Evolutionary conservation across 129 eudicot species (phyloP).

Genomic region (Pulicaria dysenterica): DNA sequence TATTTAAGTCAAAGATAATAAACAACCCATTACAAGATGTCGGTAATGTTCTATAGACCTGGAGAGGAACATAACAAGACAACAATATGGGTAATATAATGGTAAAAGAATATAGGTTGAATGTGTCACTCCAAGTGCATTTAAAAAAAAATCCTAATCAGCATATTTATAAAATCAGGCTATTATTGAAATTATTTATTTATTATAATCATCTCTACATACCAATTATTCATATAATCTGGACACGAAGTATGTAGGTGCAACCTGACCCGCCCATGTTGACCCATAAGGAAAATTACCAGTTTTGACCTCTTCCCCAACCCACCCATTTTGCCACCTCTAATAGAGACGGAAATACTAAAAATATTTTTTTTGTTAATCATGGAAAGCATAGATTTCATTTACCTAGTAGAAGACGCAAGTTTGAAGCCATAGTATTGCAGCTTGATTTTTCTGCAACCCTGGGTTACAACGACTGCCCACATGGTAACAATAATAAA

Average conservation of each 20-base stretch:
- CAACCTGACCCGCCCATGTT: too few species aligned
- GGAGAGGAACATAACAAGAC: neutral
- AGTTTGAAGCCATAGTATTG: slow-evolving; percentile 97
- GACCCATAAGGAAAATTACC: too few species aligned
- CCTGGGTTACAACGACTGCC: slow-evolving; percentile 94
- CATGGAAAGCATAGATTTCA: neutral
- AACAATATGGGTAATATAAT: neutral
- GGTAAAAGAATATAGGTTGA: neutral
- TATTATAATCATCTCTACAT: neutral
- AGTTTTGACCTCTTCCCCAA: too few species aligned
- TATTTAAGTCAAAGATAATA: neutral
- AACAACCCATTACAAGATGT: neutral
- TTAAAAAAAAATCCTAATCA: neutral
- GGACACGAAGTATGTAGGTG: too few species aligned
- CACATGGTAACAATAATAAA: slow-evolving; percentile 83
- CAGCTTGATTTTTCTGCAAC: slow-evolving; percentile 92
- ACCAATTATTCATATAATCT: neutral
- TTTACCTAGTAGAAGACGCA: slow-evolving; percentile 90
- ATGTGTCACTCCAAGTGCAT: neutral
- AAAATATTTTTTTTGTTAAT: too few species aligned
- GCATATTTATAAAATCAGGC: neutral
- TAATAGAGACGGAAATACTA: too few species aligned
- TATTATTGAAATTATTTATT: neutral
- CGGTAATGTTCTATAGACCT: slow-evolving; percentile 6
- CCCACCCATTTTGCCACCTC: too few species aligned